Conservation (phyloP, 345 rosid species). For the Turnera subulata region DNA sequence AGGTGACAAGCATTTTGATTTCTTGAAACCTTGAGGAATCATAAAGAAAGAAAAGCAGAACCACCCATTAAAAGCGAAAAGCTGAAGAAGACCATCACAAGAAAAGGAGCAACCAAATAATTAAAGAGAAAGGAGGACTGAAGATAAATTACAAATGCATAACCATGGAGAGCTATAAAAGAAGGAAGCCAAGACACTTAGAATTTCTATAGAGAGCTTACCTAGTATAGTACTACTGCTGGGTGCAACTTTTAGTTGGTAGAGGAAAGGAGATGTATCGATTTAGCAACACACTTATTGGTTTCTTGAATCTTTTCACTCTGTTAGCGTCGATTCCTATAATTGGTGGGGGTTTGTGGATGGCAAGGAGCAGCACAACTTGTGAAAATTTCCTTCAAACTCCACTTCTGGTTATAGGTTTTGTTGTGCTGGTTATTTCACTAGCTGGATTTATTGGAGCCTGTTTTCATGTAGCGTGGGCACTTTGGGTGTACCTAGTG, state of each 20-base stretch:
- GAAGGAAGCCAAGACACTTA: not conserved
- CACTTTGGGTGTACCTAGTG: conserved; percentile 84
- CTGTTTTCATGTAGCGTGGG: conserved; percentile 74
- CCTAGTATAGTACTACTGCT: no score
- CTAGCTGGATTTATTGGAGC: conserved; percentile 90
- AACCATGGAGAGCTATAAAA: not conserved
- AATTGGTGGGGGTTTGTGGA: conserved; percentile 86
- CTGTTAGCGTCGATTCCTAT: conserved; percentile 79
- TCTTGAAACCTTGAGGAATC: conserved; percentile 19
- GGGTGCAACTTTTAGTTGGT: no score
- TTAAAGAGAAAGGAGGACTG: not conserved
- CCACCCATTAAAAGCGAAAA: conserved; percentile 25
- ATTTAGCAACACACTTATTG: conserved; percentile 77
- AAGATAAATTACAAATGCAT: not conserved
- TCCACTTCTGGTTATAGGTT: conserved; percentile 73
- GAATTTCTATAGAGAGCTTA: not conserved
- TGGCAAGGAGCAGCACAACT: conserved; percentile 73
- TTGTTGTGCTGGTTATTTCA: conserved; percentile 63
- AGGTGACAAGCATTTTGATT: conserved; percentile 28
- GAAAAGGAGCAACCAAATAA: conserved; percentile 13
- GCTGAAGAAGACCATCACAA: conserved; percentile 15
- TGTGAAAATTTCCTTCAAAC: conserved; percentile 85
- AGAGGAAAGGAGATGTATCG: conserved; percentile 46
- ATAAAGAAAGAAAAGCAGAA: conserved; percentile 26
- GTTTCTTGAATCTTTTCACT: conserved; percentile 74